These are phyloP conservation scores for Populus pruinosa DNA, from an alignment of 345 rosid species.

Conservation along the genomic window DNA sequence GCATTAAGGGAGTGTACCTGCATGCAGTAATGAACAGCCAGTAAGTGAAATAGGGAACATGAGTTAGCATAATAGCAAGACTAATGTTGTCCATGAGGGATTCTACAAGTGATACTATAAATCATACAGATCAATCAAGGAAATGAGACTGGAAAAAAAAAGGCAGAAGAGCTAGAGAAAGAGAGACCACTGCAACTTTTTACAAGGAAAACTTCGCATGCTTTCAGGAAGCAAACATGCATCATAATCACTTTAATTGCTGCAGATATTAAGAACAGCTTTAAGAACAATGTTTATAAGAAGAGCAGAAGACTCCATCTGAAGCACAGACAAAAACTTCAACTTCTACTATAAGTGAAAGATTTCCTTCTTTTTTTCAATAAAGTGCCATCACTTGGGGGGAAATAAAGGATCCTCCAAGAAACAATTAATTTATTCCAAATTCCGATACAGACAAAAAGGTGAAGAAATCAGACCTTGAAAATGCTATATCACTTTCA, in stretches of 20 bases:
- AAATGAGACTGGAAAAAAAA: background rate
- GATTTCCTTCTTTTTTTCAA: background rate
- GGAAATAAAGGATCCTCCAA: background rate
- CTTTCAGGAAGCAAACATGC: background rate
- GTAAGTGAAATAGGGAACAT: slow-evolving; percentile 10
- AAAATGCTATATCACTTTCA: slow-evolving; percentile 57
- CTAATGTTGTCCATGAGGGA: background rate
- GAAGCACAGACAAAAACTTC: background rate
- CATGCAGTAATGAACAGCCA: slow-evolving; percentile 8
- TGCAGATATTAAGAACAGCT: background rate
- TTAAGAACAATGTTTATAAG: slow-evolving; percentile 1
- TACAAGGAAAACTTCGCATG: background rate
- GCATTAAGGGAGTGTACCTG: slow-evolving; percentile 79
- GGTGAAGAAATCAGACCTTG: slow-evolving; percentile 52
- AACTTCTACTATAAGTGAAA: background rate
- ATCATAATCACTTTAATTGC: background rate
- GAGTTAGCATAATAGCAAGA: background rate
- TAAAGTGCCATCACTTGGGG: background rate
- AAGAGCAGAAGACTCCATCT: background rate
- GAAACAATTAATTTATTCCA: background rate
- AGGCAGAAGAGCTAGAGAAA: background rate
- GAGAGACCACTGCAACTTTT: too few species aligned
- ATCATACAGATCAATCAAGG: background rate
- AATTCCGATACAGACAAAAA: background rate
- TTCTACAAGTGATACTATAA: background rate